A percentile compares a stretch with the other conserved stretches of the same genome.
These are phyloP conservation scores for Abelmoschus esculentus DNA, from an alignment of 345 rosid genomes.

Conservation along the genomic window DNA sequence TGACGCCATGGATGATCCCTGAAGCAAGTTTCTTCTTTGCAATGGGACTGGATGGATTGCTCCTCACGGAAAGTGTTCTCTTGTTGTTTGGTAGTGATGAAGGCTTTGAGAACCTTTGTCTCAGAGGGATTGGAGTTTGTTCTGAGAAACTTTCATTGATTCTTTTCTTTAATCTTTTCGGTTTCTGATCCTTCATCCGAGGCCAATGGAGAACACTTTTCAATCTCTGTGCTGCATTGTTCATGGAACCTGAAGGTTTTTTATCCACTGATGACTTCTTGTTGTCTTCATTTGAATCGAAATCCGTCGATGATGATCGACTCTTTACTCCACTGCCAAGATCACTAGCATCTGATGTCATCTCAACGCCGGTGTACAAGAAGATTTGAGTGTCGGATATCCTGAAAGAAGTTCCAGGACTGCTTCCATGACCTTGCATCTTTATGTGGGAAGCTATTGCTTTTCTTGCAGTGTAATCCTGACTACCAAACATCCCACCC, in stretches of 20 bases:
- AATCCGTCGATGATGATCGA: constrained; percentile 39
- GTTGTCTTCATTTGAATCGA: constrained; percentile 35
- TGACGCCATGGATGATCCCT: constrained; percentile 43
- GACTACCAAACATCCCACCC: constrained; percentile 56
- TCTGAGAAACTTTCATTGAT: constrained; percentile 21
- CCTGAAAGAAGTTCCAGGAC: constrained; percentile 77
- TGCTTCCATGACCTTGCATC: constrained; percentile 54
- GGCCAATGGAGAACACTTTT: constrained; percentile 69
- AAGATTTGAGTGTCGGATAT: constrained; percentile 67
- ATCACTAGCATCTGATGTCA: constrained; percentile 32
- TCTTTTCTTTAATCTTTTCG: constrained; percentile 3
- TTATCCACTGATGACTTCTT: constrained; percentile 28
- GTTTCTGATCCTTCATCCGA: constrained; percentile 33
- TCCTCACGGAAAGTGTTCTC: constrained; percentile 67
- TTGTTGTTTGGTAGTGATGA: constrained; percentile 46
- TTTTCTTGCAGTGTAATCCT: constrained; percentile 45
- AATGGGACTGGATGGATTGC: constrained; percentile 67
- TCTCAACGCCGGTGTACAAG: constrained; percentile 47
- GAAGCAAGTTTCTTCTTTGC: constrained; percentile 69
- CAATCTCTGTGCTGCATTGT: constrained; percentile 47
- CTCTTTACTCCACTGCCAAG: constrained; percentile 34
- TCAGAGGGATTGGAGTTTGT: constrained; percentile 50
- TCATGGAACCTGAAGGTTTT: constrained; percentile 31
- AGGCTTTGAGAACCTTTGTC: constrained; percentile 58
- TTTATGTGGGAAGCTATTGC: constrained; percentile 61